phyloP scores from a whole-genome alignment of 2,329 filamentous ascomycete species.

The Aureobasidium sp. region DNA sequence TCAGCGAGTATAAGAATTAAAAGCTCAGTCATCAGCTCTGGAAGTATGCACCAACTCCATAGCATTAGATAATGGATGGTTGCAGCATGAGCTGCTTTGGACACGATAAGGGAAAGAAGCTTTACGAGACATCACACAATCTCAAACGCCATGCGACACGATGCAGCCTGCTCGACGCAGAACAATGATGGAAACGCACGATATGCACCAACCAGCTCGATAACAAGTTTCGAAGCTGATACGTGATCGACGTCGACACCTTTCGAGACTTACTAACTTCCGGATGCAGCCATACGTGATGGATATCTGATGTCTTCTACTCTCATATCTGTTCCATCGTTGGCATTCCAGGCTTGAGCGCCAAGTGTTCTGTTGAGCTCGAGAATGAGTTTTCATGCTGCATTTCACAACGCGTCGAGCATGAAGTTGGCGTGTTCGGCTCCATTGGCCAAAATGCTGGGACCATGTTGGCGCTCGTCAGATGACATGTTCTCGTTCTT shows the following conservation, averaged over 20 bases:
- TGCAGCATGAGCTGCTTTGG: constrained; percentile 76
- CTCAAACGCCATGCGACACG: background rate
- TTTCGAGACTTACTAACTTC: background rate
- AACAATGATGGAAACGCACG: background rate
- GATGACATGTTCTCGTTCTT: too few relatives aligned
- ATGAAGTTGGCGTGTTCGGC: too few relatives aligned
- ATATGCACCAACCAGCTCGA: background rate
- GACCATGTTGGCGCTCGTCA: too few relatives aligned
- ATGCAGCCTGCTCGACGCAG: background rate
- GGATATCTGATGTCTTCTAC: background rate
- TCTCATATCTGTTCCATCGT: background rate
- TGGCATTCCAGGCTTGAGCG: too few relatives aligned
- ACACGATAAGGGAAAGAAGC: constrained; percentile 89
- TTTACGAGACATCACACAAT: constrained; percentile 31
- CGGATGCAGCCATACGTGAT: background rate
- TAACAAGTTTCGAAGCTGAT: background rate
- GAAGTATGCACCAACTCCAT: constrained; percentile 65
- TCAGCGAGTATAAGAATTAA: constrained; percentile 84
- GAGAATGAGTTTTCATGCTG: too few relatives aligned
- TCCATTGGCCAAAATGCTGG: too few relatives aligned
- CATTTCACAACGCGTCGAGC: too few relatives aligned
- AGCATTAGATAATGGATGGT: constrained; percentile 72
- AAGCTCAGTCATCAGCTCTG: constrained; percentile 70
- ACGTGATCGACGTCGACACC: background rate
- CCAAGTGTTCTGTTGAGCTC: too few relatives aligned